Conservation (phyloP, 805 yeast genomes). For the Lachancea dasiensis region DNA sequence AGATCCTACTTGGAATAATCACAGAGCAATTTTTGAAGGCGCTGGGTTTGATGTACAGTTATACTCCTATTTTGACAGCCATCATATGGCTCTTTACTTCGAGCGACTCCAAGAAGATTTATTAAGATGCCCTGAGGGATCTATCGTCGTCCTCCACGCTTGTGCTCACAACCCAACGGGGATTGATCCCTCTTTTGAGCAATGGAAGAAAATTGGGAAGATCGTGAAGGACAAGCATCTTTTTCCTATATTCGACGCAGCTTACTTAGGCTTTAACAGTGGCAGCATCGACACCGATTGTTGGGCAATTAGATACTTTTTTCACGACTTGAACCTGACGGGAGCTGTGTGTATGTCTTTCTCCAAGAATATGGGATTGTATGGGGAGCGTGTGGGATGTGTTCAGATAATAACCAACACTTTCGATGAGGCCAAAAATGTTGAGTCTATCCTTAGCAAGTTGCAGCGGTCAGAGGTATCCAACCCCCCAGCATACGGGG, state of each 20-base stretch:
- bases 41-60: not conserved
- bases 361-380: slow-evolving; percentile 80
- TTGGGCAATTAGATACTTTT: slow-evolving; percentile 40
- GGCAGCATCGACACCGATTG: slow-evolving; percentile 70
- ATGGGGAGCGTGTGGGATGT: slow-evolving; percentile 82
- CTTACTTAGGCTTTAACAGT: slow-evolving; percentile 81
- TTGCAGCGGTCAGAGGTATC: slow-evolving; percentile 44
- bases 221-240: slow-evolving; percentile 48
- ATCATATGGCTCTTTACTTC: not conserved
- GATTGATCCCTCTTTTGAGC: slow-evolving; percentile 66
- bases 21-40: not conserved
- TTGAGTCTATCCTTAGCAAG: slow-evolving; percentile 29
- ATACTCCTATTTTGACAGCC: not conserved
- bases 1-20: not conserved
- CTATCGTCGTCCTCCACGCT: slow-evolving; percentile 56
- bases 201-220: slow-evolving; percentile 64
- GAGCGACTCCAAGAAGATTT: slow-evolving; percentile 2
- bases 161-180: slow-evolving; percentile 91
- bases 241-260: slow-evolving; percentile 75
- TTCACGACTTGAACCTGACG: slow-evolving; percentile 18
- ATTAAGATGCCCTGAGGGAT: slow-evolving; percentile 9
- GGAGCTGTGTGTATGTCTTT: slow-evolving; percentile 63
- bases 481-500: slow-evolving; percentile 83
- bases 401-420: slow-evolving; percentile 36
- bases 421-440: slow-evolving; percentile 37